These are phyloP conservation scores for Penicillium rolfsii DNA, from an alignment of 2,329 filamentous ascomycete species.

Conservation along the genomic window DNA sequence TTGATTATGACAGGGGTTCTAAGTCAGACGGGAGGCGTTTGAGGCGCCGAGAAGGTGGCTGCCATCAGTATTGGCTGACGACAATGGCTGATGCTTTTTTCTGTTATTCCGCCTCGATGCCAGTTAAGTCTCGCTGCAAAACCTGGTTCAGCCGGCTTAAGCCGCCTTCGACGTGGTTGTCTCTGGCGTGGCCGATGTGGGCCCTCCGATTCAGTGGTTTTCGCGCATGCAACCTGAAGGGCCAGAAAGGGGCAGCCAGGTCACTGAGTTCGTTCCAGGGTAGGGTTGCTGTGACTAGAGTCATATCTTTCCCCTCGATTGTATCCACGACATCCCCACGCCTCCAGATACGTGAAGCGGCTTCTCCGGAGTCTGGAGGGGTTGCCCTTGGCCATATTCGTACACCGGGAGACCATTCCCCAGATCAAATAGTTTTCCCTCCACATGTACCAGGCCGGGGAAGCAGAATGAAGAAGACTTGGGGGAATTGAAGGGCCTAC, in stretches of 20 bases:
- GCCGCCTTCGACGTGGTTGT: not conserved
- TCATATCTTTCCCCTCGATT: constrained; percentile 7
- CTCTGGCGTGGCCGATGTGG: not conserved
- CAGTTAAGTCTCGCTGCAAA: not conserved
- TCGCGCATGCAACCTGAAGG: not conserved
- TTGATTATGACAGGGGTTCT: not conserved
- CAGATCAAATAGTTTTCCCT: constrained; percentile 10
- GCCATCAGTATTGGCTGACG: not conserved
- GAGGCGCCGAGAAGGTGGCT: not conserved
- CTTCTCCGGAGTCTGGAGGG: constrained; percentile 13
- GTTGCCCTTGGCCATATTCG: constrained; percentile 6
- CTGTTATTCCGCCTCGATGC: not conserved
- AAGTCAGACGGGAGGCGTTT: not conserved
- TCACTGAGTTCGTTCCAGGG: not conserved
- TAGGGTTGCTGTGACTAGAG: not conserved
- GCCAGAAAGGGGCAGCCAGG: not conserved
- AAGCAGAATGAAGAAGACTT: not conserved
- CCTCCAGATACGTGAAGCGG: not conserved
- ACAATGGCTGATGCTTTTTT: not conserved
- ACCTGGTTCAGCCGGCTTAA: not conserved
- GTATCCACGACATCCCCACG: not conserved
- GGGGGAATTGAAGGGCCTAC: constrained; percentile 1
- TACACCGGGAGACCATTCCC: constrained; percentile 18
- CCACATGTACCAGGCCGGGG: constrained; percentile 1
- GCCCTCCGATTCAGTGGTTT: not conserved